Conservation (phyloP, 2,329 filamentous ascomycete genomes). For the Aspergillus quadricinctus region DNA sequence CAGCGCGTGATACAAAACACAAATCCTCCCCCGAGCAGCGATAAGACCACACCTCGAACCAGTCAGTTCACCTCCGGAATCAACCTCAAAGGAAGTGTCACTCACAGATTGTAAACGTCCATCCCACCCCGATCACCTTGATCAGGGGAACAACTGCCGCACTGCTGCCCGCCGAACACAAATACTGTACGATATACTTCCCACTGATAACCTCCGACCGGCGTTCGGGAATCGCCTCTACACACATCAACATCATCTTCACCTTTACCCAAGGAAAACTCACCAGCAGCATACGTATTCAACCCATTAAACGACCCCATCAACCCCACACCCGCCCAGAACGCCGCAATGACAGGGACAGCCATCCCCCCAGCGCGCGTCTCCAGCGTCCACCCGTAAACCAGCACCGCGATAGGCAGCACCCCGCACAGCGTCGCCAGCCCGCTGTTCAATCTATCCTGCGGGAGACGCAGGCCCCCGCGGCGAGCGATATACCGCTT, state of each 20-base stretch:
- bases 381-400: constrained; percentile 65
- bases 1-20: constrained; percentile 26
- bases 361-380: constrained; percentile 51
- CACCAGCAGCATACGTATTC: constrained; percentile 60
- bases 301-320: constrained; percentile 69
- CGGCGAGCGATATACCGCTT: constrained; percentile 58
- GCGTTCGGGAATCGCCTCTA: constrained; percentile 40
- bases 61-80: background rate
- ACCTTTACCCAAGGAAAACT: background rate
- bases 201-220: constrained; percentile 73
- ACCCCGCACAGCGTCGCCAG: constrained; percentile 54
- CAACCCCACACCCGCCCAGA: constrained; percentile 67
- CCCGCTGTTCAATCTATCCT: constrained; percentile 62
- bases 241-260: background rate
- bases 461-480: constrained; percentile 57
- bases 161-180: constrained; percentile 66
- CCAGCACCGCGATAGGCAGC: constrained; percentile 58
- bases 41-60: constrained; percentile 24
- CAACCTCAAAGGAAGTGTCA: constrained; percentile 6
- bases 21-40: constrained; percentile 24
- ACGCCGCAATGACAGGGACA: constrained; percentile 65
- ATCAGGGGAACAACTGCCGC: constrained; percentile 70
- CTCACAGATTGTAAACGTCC: constrained; percentile 69
- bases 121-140: constrained; percentile 69
- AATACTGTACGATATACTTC: constrained; percentile 74